Base-by-base conservation (phyloP, 257 asterid genomes). In the Nicotiana attenuata region DNA sequence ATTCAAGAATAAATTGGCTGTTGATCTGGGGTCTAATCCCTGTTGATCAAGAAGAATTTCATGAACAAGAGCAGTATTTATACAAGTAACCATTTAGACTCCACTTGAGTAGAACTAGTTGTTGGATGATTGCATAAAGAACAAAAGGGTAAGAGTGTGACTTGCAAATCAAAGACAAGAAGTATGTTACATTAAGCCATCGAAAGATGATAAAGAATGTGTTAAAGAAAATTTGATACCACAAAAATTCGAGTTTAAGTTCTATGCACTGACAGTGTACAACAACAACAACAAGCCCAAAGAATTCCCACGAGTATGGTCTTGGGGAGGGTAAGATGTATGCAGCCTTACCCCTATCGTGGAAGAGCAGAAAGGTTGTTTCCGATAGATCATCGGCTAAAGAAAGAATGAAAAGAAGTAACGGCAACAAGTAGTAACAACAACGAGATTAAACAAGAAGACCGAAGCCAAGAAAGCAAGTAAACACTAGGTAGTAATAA, bases 1-100 rank as follows among this genome's bases (percentile, higher is more conserved):
- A 78, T 91, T 89, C 26, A 90, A 45, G 89, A 96, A 96, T 24
- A 96, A 89, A 88, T 92, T 91, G 81, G 97, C 97, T 0, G 97
- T 96, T 22, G 97, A 92, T 90, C 98, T 88, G 1, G 99, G 97
- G 81, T 94, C 99, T 76, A 96, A 47, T 7, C 99, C 99, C 99
- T 95, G 82, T 10, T 63, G 68, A 35, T 28, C 68, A 28, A 57
- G 71, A 35, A 78, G 65, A 71, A 5, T 7, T 41, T 16, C 7
- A 55, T 55, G 5, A 53, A 47, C 45, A 16, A 65, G 38, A 52
- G 5, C 19, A 67, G 29, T 55, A 55, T 55, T 16, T 2, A 16
- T 55, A 55, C 5, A 55, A 14, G 59, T 53, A 8, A 53, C n/a
- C 59, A 53, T 53, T 53, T 41, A 38, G 50, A 41, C 3, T 8